Conservation (phyloP, 352 stramenopile species). For the Sclerospora graminicola region DNA sequence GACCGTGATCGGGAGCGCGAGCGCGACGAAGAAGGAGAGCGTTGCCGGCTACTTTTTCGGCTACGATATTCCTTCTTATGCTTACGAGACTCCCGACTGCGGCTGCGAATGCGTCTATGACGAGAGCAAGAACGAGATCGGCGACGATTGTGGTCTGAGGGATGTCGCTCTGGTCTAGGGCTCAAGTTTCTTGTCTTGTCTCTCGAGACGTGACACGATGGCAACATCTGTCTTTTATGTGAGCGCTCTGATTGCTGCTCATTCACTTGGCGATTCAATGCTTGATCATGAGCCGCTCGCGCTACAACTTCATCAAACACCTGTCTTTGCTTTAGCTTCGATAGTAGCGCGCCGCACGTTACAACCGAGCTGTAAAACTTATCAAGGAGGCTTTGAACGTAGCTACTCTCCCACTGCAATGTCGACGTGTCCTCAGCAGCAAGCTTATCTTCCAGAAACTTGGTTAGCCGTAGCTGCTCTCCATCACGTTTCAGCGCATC, state of each 20-base stretch:
- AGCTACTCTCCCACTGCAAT: conserved; percentile 13
- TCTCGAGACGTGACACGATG: conserved; percentile 1
- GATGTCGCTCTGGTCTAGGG: conserved; percentile 6
- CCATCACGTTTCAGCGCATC: conserved; percentile 22
- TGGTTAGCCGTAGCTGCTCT: conserved; percentile 18
- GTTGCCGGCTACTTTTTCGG: conserved; percentile 10
- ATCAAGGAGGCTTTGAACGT: conserved; percentile 15
- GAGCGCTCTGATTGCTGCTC: conserved; percentile 1
- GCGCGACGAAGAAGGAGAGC: conserved; percentile 26
- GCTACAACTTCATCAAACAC: conserved; percentile 18
- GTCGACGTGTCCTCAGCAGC: conserved; percentile 2
- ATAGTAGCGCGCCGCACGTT: conserved; percentile 10
- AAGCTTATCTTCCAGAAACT: conserved; percentile 25
- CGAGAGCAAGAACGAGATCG: conserved; percentile 12
- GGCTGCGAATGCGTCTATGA: conserved; percentile 13
- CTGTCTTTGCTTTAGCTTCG: conserved; percentile 13
- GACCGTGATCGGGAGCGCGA: conserved; percentile 20
- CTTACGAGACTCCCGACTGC: conserved; percentile 11
- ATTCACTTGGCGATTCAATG: not conserved
- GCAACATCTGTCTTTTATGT: conserved; percentile 3
- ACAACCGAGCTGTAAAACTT: conserved; percentile 20
- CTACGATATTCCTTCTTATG: conserved; percentile 9
- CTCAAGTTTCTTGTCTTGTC: conserved; percentile 4
- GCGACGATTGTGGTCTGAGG: conserved; percentile 8
- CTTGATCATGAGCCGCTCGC: not conserved